phyloP scores from a whole-genome alignment of 179 eudicot genomes.

The Spinacia oleracea region DNA sequence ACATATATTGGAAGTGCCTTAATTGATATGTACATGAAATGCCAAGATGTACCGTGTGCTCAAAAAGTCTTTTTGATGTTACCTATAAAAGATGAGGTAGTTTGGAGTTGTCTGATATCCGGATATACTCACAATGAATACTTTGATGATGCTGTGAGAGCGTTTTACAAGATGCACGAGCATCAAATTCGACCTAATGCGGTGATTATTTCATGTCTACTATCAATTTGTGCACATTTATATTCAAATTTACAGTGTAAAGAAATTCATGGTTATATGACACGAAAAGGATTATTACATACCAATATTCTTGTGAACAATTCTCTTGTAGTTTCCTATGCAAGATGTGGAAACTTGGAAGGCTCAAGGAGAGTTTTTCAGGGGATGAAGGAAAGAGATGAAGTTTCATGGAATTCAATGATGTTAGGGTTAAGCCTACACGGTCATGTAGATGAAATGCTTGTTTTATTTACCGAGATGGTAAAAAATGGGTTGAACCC shows the following conservation, averaged over 20 bases:
- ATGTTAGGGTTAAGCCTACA: constrained; percentile 57
- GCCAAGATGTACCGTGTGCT: constrained; percentile 51
- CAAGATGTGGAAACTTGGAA: constrained; percentile 60
- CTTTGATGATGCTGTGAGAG: constrained; percentile 48
- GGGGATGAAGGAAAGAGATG: constrained; percentile 46
- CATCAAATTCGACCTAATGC: constrained; percentile 51
- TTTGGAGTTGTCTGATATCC: constrained; percentile 59
- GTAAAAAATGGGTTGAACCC: constrained; percentile 42
- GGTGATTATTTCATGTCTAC: constrained; percentile 54
- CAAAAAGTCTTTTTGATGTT: constrained; percentile 40
- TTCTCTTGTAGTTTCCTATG: constrained; percentile 61
- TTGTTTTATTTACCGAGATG: constrained; percentile 49
- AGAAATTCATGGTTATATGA: constrained; percentile 58
- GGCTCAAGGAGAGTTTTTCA: constrained; percentile 47
- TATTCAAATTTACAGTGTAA: constrained; percentile 52
- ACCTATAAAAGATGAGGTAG: constrained; percentile 49
- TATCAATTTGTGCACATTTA: constrained; percentile 53
- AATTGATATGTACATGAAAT: constrained; percentile 67
- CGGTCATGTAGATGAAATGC: constrained; percentile 43
- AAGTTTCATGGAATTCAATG: constrained; percentile 72
- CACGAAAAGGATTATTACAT: constrained; percentile 44
- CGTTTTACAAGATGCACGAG: constrained; percentile 52
- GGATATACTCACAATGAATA: constrained; percentile 54
- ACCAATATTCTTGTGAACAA: constrained; percentile 52
- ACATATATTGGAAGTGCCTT: constrained; percentile 57